Evolutionary conservation across 2,329 filamentous ascomycete species (phyloP), one percentile per base, ranked within the genome.

Genomic region (Zopfia rhizophila): DNA sequence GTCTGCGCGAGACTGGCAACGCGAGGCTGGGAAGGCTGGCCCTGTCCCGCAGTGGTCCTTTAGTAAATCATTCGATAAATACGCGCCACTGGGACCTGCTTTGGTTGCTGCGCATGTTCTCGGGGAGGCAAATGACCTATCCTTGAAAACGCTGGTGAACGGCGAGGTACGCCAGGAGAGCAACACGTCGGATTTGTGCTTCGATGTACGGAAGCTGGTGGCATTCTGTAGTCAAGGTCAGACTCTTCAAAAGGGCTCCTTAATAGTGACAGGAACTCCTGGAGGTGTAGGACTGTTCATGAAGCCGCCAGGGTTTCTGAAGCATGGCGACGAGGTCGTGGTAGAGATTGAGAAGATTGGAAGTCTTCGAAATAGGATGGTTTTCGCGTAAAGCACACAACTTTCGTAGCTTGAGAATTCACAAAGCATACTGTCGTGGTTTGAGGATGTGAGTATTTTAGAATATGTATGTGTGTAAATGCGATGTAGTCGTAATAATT

Each of bases 21-120:
- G 66, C 7, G 60, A 71, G 25, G 37, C 48, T 3, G 35, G 22
- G 12, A 21, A 36, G 12, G 44, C 42, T 18, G 51, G 51, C 3
- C 24, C n/a, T 11, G 35, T 39, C 5, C 65, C 63, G 0, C 81
- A 83, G 57, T 82, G 76, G 74, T 70, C 73, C 0, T 82, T 81
- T 50, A 75, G 72, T 3, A 82, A 82, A 51, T 42, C 77, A 0
- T 82, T 82, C 38, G 78, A 83, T 48, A 77, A 70, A 0, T 82
- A 68, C 49, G 76, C 77, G 0, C 80, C 80, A 0, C 33, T 82
- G 1, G 80, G 80, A 0, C 79, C 79, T 0, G 64, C 60, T 17
- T 55, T 83, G 0, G 75, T 82, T 1, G 61, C 66, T 0, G 51
- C 62, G 0, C 54, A 57, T 3, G 33, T 77, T 3, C 55, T 81